Evolutionary conservation across 2,329 filamentous ascomycete genomes (phyloP).

Genomic region (Daldinia sp.): DNA sequence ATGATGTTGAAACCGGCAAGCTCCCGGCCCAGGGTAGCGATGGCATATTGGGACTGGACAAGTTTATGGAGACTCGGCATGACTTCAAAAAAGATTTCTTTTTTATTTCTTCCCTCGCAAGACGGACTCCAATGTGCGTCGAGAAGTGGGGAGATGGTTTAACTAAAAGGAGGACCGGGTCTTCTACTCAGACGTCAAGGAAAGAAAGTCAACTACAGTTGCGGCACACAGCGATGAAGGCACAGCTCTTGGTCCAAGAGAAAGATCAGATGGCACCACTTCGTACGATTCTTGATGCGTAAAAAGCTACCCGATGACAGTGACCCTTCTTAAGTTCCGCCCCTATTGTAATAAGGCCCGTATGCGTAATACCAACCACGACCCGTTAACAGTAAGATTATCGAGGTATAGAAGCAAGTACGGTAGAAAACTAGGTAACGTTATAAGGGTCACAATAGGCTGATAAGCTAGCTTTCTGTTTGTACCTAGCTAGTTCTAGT

Average conservation of each 20-base stretch:
- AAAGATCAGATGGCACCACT: conserved; percentile 39
- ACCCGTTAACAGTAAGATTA: background rate
- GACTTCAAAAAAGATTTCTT: conserved; percentile 48
- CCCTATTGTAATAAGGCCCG: background rate
- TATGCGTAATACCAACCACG: background rate
- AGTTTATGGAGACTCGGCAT: conserved; percentile 45
- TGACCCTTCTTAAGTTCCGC: conserved; percentile 11
- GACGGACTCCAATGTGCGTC: conserved; percentile 37
- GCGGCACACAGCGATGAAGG: conserved; percentile 41
- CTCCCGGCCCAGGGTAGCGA: conserved; percentile 35
- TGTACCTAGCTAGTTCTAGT: background rate
- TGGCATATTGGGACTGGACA: conserved; percentile 42
- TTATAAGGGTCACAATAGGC: background rate
- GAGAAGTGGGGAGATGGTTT: conserved; percentile 34
- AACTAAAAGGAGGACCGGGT: conserved; percentile 42
- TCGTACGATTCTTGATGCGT: conserved; percentile 27
- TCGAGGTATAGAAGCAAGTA: background rate
- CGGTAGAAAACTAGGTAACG: background rate
- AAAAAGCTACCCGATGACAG: conserved; percentile 14
- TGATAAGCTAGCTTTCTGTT: background rate
- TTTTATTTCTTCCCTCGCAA: conserved; percentile 43
- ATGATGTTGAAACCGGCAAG: conserved; percentile 39
- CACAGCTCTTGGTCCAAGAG: conserved; percentile 40
- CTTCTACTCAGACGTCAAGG: conserved; percentile 40
- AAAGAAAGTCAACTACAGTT: conserved; percentile 38